phyloP scores from a whole-genome alignment of 352 stramenopile genomes.

The Peronospora farinosa region DNA sequence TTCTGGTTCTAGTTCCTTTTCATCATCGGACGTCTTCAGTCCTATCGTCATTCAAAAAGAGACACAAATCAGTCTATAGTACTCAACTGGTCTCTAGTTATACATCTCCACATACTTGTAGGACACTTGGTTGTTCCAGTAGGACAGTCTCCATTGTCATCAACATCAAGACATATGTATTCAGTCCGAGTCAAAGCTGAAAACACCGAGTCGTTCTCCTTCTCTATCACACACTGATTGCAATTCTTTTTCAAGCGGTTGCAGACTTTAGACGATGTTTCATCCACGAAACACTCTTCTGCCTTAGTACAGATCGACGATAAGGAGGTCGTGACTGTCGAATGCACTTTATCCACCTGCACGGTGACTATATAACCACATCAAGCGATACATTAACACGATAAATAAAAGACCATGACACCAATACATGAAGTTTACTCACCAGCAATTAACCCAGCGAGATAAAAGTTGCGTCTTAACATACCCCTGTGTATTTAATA shows the following conservation, averaged over 20 bases:
- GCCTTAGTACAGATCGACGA: slow-evolving; percentile 31
- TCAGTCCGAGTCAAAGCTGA: slow-evolving; percentile 21
- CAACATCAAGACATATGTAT: slow-evolving; percentile 43
- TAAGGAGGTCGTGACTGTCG: slow-evolving; percentile 2
- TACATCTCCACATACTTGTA: slow-evolving; percentile 23
- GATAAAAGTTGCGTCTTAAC: slow-evolving; percentile 24
- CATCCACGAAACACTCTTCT: slow-evolving; percentile 44
- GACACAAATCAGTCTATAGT: slow-evolving; percentile 1
- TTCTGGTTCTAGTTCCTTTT: not conserved
- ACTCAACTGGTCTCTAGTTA: not conserved
- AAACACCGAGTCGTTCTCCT: slow-evolving; percentile 22
- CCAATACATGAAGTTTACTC: not conserved
- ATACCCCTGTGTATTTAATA: not conserved
- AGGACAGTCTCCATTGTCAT: slow-evolving; percentile 34
- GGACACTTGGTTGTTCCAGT: slow-evolving; percentile 34
- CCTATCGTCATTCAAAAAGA: slow-evolving; percentile 4
- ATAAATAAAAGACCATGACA: not conserved
- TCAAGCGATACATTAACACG: not conserved
- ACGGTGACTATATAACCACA: slow-evolving; percentile 12
- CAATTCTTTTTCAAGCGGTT: slow-evolving; percentile 38
- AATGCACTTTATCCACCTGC: slow-evolving; percentile 18
- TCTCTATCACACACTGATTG: slow-evolving; percentile 36
- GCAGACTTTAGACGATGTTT: slow-evolving; percentile 38
- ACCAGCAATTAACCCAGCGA: slow-evolving; percentile 26
- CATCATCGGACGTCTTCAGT: slow-evolving; percentile 7